phyloP scores from a whole-genome alignment of 805 yeast genomes.

The Grigorovia transvaalensis region DNA sequence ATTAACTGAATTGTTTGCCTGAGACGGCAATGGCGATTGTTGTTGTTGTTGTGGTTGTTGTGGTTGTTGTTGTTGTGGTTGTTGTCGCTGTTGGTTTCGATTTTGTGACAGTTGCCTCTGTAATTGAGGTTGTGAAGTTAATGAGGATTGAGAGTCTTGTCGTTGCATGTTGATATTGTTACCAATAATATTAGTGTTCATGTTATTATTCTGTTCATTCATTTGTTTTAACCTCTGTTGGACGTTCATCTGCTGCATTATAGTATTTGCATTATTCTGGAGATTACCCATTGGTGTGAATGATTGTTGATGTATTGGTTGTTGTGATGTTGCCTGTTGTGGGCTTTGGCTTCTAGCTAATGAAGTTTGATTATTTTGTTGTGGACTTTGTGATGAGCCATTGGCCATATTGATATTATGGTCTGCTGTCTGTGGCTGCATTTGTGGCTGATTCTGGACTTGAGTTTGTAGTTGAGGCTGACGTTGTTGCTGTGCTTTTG shows the following conservation, averaged over 20 bases:
- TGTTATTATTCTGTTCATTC: background rate
- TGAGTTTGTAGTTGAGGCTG: slow-evolving; percentile 5
- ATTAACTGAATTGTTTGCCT: background rate
- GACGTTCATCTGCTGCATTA: slow-evolving; percentile 6
- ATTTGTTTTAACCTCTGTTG: slow-evolving; percentile 7
- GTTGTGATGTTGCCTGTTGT: background rate
- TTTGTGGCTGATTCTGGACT: slow-evolving; percentile 3
- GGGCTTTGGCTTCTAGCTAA: background rate
- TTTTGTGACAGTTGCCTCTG: background rate
- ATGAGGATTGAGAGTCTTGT: background rate
- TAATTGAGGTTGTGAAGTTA: background rate
- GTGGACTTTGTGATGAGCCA: slow-evolving; percentile 1
- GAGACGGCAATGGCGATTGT: too few relatives aligned
- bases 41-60: background rate
- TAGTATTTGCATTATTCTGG: slow-evolving; percentile 1
- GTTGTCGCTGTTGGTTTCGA: background rate
- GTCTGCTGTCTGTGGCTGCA: background rate
- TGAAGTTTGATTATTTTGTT: background rate
- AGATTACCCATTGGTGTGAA: background rate
- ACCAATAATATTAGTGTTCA: background rate
- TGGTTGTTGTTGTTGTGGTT: background rate
- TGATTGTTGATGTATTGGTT: background rate
- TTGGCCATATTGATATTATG: background rate
- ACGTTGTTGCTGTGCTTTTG: slow-evolving; percentile 7
- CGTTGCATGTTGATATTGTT: background rate